Evolutionary conservation across 371 early-diverging fungal species (phyloP).

Genomic region (Saksenaea vasiformis): DNA sequence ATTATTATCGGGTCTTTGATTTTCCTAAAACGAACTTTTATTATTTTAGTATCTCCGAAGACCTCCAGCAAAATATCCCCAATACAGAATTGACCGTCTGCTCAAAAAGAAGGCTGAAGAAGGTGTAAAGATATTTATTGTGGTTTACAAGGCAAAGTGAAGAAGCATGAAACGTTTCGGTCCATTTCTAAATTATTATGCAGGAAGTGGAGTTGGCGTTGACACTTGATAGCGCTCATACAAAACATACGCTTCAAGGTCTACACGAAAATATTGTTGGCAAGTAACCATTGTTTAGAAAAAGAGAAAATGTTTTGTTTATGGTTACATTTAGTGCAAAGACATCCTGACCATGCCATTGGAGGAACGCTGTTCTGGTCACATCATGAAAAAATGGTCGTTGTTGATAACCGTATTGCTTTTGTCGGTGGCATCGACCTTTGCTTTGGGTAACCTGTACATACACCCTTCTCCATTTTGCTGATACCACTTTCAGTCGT

Average conservation of each 20-base stretch:
- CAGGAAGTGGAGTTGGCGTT: constrained; percentile 81
- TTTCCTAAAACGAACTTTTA: not conserved
- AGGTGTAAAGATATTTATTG: constrained; percentile 88
- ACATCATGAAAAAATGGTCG: constrained; percentile 81
- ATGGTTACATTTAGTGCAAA: constrained; percentile 46
- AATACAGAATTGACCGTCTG: constrained; percentile 80
- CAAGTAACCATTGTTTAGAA: no score
- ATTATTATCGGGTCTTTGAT: not conserved
- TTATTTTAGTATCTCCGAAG: constrained; percentile 70
- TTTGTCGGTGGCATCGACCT: constrained; percentile 83
- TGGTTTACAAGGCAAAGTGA: constrained; percentile 76
- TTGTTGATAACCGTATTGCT: constrained; percentile 75
- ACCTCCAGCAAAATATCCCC: constrained; percentile 70
- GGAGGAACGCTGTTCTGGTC: constrained; percentile 75
- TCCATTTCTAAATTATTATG: constrained; percentile 10
- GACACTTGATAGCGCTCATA: constrained; percentile 77
- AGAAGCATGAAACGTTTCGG: not conserved
- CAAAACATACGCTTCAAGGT: constrained; percentile 72
- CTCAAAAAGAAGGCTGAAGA: constrained; percentile 85
- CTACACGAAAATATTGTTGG: constrained; percentile 79
- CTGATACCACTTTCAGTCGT: no score
- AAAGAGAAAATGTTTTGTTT: not conserved
- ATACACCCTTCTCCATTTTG: not conserved
- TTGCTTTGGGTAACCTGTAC: constrained; percentile 69
- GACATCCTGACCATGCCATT: constrained; percentile 72